Percentiles rank a stretch among this genome's conserved stretches.
Conservation (phyloP, 2,329 filamentous ascomycete species). For the Stagonosporopsis cucurbitacearum region DNA sequence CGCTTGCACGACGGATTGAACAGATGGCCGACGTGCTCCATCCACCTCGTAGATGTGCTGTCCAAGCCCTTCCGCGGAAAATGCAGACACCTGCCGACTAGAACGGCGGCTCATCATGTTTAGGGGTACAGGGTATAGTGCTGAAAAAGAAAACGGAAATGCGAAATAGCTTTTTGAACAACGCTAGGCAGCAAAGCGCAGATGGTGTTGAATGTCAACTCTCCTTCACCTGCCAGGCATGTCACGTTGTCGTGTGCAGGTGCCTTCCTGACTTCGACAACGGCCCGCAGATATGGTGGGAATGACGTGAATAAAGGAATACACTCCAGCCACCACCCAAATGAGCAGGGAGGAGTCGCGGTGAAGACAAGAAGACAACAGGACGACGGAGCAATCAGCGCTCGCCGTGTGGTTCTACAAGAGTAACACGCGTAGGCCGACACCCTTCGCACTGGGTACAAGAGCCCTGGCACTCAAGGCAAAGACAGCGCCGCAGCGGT, state of each 20-base stretch:
- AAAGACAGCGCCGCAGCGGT: conserved; percentile 31
- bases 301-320: conserved; percentile 11
- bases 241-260: conserved; percentile 12
- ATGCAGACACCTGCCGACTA: conserved; percentile 16
- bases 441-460: conserved; percentile 13
- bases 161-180: conserved; percentile 2
- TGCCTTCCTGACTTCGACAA: conserved; percentile 3
- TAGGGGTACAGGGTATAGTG: conserved; percentile 44
- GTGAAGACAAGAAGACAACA: conserved; percentile 13
- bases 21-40: conserved; percentile 27
- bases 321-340: conserved; percentile 9
- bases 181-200: conserved; percentile 6
- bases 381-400: conserved; percentile 19
- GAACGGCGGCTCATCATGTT: conserved; percentile 16
- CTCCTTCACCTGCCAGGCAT: conserved; percentile 12
- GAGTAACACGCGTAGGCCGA: conserved; percentile 22
- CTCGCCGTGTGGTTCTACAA: conserved; percentile 46
- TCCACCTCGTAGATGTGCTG: conserved; percentile 11
- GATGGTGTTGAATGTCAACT: conserved; percentile 1
- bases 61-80: conserved; percentile 18
- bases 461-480: conserved; percentile 35
- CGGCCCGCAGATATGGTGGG: not conserved
- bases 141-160: conserved; percentile 4
- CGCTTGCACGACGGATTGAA: conserved; percentile 23
- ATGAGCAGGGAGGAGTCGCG: conserved; percentile 16